Base-by-base conservation (phyloP, 176 grass and related monocot genomes). In the Bothriochloa decipiens region DNA sequence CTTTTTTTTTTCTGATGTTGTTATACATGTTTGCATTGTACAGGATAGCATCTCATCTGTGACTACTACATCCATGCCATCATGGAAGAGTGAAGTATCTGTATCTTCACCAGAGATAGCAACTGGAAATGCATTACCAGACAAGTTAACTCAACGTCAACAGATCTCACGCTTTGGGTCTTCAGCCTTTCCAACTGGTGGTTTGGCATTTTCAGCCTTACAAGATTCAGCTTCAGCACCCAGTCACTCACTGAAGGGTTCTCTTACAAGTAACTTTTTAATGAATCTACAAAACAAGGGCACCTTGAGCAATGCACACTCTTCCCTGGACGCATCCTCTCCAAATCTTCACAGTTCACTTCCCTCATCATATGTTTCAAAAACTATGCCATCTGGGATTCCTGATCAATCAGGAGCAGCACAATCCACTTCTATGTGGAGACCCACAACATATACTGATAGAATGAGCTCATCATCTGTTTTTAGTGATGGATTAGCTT, bases 401-500 rank as follows among this genome's bases (percentile, higher is more conserved):
- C 41, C 86, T 16, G 93, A 92, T 65, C 66, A 84, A 35, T 42
- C 65, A 60, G 93, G 88, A 86, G 81, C 85, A 70, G 80, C 70
- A 20, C 87, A 74, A 69, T 83, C 86, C 47, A 86, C 39, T 81
- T 58, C 83, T 15, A 16, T 61, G 23, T 84, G 86, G 85, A 91
- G 70, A 68, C 83, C 79, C 33, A 89, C 90, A 62, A 87, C 88
- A 64, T 97, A 92, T 83, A 83, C 91, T 83, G 93, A 95, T 50
- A 95, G 91, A 86, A 77, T 89, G 83, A 93, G 85, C 83, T 90
- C 91, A 39, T 81, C 82, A 13, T 93, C 93, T 90, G 80, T 90
- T 82, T 98, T 98, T 89, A 95, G 72, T 86, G 96, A 95, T 70
- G 92, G 91, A 58, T 86, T 98, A 79, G 91, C 85, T 65, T 91